These are phyloP conservation scores for Ustilago cynodontis DNA, from an alignment of 1,284 basidiomycete genomes.

Conservation along the genomic window DNA sequence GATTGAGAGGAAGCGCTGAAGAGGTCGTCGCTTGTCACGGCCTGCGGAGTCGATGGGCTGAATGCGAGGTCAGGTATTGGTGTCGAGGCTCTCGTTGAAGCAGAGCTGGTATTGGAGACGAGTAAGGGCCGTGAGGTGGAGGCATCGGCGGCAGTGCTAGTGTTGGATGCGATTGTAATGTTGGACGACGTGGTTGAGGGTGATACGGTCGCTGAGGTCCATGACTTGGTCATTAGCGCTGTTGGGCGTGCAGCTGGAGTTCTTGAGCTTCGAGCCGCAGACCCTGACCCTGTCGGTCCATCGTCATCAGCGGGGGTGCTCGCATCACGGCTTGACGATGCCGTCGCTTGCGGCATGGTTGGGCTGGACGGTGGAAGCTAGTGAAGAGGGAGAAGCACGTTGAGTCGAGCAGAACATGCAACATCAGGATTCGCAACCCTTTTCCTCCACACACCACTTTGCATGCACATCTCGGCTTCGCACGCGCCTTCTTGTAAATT, in stretches of 20 bases:
- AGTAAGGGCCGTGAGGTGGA: conserved; percentile 5
- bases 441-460: conserved; percentile 43
- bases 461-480: conserved; percentile 15
- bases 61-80: conserved; percentile 32
- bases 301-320: conserved; percentile 12
- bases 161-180: conserved; percentile 39
- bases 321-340: not conserved
- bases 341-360: conserved; percentile 22
- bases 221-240: conserved; percentile 24
- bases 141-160: conserved; percentile 38
- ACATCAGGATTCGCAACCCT: conserved; percentile 2
- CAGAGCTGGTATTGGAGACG: conserved; percentile 19
- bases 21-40: not conserved
- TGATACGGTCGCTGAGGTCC: conserved; percentile 33
- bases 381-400: not conserved
- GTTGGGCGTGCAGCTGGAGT: conserved; percentile 17
- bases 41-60: conserved; percentile 25
- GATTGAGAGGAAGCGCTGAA: not conserved
- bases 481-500: not conserved
- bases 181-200: conserved; percentile 32
- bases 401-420: not conserved
- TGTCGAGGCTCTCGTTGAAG: conserved; percentile 33
- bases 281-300: conserved; percentile 3
- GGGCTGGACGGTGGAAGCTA: not conserved
- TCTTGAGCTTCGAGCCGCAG: conserved; percentile 5